Base-by-base conservation (phyloP, 257 asterid genomes). In the Paraleonurus japonicus region DNA sequence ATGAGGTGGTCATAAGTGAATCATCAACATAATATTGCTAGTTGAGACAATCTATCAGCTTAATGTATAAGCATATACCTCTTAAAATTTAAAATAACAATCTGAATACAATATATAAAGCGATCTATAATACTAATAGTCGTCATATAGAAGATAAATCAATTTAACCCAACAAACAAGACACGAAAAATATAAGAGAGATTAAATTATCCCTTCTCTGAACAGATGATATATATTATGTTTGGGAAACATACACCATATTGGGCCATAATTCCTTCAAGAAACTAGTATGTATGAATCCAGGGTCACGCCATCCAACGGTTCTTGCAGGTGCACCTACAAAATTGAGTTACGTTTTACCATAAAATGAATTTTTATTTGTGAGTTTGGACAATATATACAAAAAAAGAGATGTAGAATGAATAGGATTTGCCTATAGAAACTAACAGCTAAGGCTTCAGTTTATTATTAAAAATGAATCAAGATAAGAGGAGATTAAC, bases 311-410 rank as follows among this genome's bases (percentile, higher is more conserved):
- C 86, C 86, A 82, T 73, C 86, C 84, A 15, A 82, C 86, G 6
- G 84, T 82, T 74, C 86, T 69, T 32, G 86, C 86, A 4, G 84
- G 86, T 32, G 97, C 85, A 76, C 98, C 99, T 93, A 76, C 78
- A 79, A 79, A 54, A 64, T 74, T 3, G 27, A 11, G 35, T n/a
- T 33, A 39, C 20, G 35, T 39, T n/a, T 23, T 13, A 15, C 9
- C 48, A 7, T 5, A 59, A 57, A 61, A 60, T 30, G 48, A 61
- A 61, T 61, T 6, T 30, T 26, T 33, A 20, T 17, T 33, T 32
- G 53, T 11, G 54, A 37, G 20, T 37, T 63, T 27, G 28, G 11
- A 22, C 33, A 63, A 22, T 20, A 62, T 63, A 1, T 37, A 20
- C 30, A 10, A 62, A 60, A 10, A 1, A 26, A 57, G 1, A 5